Conservation (phyloP, 1,284 basidiomycete genomes). For the Vanrija sp. region DNA sequence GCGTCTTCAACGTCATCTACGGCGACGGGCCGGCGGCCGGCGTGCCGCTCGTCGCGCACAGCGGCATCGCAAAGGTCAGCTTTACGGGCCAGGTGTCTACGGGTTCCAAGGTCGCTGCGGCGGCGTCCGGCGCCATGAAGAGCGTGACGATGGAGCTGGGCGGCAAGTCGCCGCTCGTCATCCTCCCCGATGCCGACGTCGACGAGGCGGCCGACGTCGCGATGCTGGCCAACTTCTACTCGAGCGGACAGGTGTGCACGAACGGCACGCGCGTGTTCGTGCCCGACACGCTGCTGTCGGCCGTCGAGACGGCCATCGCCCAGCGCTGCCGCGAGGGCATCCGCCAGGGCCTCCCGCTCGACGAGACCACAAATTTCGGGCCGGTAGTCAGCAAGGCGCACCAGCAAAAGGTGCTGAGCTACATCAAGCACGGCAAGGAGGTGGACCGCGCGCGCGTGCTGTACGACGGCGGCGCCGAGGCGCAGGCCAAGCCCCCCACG, state of each 20-base stretch:
- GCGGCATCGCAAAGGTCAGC: slow-evolving; percentile 16
- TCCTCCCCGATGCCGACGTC: slow-evolving; percentile 15
- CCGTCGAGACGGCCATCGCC: slow-evolving; percentile 8
- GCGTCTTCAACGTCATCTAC: slow-evolving; percentile 19
- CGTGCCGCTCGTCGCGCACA: slow-evolving; percentile 12
- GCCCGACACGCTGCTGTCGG: slow-evolving; percentile 4
- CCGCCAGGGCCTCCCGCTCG: slow-evolving; percentile 13
- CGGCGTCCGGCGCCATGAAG: slow-evolving; percentile 15
- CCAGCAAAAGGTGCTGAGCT: slow-evolving; percentile 10
- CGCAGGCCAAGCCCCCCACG: slow-evolving; percentile 4
- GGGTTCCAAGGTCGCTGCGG: slow-evolving; percentile 9
- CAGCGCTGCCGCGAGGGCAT: slow-evolving; percentile 14
- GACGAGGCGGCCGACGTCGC: slow-evolving; percentile 17
- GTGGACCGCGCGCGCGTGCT: slow-evolving; percentile 15
- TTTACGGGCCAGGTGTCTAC: slow-evolving; percentile 18
- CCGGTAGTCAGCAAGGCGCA: slow-evolving; percentile 16
- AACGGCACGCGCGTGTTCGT: slow-evolving; percentile 20
- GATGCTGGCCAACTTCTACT: slow-evolving; percentile 20
- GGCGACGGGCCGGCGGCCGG: slow-evolving; percentile 11
- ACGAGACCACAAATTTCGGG: slow-evolving; percentile 14
- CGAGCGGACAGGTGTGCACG: slow-evolving; percentile 17
- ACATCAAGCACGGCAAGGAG: slow-evolving; percentile 12
- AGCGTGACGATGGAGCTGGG: slow-evolving; percentile 20
- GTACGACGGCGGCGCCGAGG: slow-evolving; percentile 10
- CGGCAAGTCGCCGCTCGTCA: slow-evolving; percentile 16